These are phyloP conservation scores for Zymoseptoria pseudotritici DNA, from an alignment of 2,329 filamentous ascomycete species.

Conservation along the genomic window DNA sequence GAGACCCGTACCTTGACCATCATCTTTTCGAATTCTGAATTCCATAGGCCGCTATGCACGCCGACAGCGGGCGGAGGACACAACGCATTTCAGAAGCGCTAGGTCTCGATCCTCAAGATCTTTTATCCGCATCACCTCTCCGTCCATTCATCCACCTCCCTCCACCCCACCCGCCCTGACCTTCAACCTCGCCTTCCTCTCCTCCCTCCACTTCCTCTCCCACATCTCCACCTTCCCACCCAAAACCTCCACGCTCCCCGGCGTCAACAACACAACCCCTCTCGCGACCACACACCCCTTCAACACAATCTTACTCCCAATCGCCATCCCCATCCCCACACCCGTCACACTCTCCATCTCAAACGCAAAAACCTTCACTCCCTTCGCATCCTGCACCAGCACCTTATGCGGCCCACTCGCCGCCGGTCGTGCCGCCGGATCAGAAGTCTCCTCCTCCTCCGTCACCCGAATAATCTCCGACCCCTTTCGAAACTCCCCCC, in stretches of 20 bases:
- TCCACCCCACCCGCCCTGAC: slow-evolving; percentile 31
- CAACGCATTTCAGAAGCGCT: too few relatives aligned
- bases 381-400: slow-evolving; percentile 70
- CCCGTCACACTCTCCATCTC: slow-evolving; percentile 62
- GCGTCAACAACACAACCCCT: slow-evolving; percentile 71
- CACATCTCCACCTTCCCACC: slow-evolving; percentile 79
- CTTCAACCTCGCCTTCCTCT: slow-evolving; percentile 61
- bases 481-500: slow-evolving; percentile 67
- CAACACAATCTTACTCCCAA: slow-evolving; percentile 76
- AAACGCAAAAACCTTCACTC: slow-evolving; percentile 61
- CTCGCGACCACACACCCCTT: slow-evolving; percentile 60
- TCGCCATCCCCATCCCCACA: slow-evolving; percentile 55
- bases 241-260: slow-evolving; percentile 60
- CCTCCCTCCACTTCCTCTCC: slow-evolving; percentile 69
- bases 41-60: too few relatives aligned
- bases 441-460: slow-evolving; percentile 34
- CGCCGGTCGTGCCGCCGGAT: slow-evolving; percentile 13
- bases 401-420: slow-evolving; percentile 64
- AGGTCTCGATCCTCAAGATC: not conserved
- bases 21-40: too few relatives aligned
- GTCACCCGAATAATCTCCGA: slow-evolving; percentile 73
- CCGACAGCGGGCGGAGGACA: too few relatives aligned
- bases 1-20: too few relatives aligned
- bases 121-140: slow-evolving; percentile 8
- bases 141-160: not conserved